phyloP scores from a whole-genome alignment of 148 eudicot species.

The Rhododendron henanense region DNA sequence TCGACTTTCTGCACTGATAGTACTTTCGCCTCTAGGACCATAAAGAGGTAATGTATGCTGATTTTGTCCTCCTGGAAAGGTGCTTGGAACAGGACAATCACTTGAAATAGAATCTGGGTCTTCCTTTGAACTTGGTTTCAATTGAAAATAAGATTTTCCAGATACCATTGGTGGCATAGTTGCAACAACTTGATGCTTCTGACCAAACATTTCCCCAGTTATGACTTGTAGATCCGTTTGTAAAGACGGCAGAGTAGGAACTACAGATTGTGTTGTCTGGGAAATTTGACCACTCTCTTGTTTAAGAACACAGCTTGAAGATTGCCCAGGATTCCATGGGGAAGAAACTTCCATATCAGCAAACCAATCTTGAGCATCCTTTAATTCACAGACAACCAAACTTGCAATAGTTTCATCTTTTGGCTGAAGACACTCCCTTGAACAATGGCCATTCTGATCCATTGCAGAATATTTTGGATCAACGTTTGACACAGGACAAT shows the following conservation, averaged over 20 bases:
- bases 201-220: neutral
- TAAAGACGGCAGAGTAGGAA: neutral
- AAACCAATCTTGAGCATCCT: neutral
- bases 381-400: neutral
- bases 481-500: neutral
- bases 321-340: conserved; percentile 5
- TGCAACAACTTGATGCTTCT: conserved; percentile 3
- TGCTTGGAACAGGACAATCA: neutral
- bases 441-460: neutral
- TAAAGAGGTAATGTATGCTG: neutral
- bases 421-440: neutral
- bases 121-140: neutral
- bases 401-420: neutral
- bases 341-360: conserved; percentile 12
- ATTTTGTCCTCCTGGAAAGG: conserved; percentile 1
- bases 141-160: neutral
- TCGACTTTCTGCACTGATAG: neutral
- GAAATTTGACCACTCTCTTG: conserved; percentile 1
- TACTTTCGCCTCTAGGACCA: neutral
- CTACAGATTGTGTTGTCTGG: neutral
- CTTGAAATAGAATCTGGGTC: neutral
- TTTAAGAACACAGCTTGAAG: neutral
- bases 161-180: neutral
- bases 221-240: conserved; percentile 2
- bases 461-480: conserved; percentile 3